These are phyloP conservation scores for Arthrobotrys sphaeroides DNA, from an alignment of 2,329 filamentous ascomycete genomes.

Conservation along the genomic window DNA sequence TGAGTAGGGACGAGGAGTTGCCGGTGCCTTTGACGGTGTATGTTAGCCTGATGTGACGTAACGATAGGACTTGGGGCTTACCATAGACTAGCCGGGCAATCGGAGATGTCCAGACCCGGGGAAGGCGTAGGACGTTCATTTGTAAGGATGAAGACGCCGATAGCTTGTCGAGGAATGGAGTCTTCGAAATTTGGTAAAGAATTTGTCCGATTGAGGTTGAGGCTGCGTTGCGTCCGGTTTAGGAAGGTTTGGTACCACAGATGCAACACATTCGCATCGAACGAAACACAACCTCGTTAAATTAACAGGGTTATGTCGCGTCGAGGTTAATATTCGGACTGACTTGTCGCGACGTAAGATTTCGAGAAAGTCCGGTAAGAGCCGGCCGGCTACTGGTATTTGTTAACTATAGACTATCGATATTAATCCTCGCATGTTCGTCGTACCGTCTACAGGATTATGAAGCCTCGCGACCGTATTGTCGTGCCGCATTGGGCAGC, in stretches of 20 bases:
- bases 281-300: not conserved
- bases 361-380: not conserved
- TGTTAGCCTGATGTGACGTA: not conserved
- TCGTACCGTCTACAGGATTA: no score
- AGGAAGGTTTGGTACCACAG: conserved; percentile 48
- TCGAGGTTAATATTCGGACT: not conserved
- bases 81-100: conserved; percentile 26
- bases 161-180: conserved; percentile 7
- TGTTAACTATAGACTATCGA: not conserved
- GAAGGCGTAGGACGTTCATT: conserved; percentile 43
- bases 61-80: not conserved
- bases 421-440: not conserved
- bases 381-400: not conserved
- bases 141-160: conserved; percentile 19
- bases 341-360: not conserved
- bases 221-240: conserved; percentile 3
- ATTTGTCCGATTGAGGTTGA: not conserved
- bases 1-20: conserved; percentile 6
- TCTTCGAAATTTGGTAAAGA: conserved; percentile 17
- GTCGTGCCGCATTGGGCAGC: not conserved
- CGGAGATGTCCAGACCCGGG: conserved; percentile 23
- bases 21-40: not conserved
- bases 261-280: conserved; percentile 14
- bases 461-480: not conserved
- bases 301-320: not conserved